Base-by-base conservation (phyloP, 306 rosid genomes). In the Vigna trinervia region DNA sequence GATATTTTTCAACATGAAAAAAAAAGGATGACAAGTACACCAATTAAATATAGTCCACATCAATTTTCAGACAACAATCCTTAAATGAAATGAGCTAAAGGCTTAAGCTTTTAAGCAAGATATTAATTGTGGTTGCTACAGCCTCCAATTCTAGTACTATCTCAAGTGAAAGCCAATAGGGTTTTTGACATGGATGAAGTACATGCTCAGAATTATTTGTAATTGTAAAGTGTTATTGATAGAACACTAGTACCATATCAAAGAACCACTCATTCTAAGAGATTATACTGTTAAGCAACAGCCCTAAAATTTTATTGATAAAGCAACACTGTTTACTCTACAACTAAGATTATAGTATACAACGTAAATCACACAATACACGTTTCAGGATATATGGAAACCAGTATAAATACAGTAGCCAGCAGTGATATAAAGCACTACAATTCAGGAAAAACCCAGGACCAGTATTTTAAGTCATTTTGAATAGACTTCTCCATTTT, bases 31-130 rank as follows among this genome's bases (percentile, higher is more conserved):
- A 62, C 13, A 34, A 34, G 13, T 34, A 12, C 3, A 34, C 23
- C 47, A n/a, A 34, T 34, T 32, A 62, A 62, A 13, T 62, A 34
- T 8, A 15, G 69, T 34, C 26, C 14, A 34, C 23, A 15, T 34
- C 46, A 62, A 62, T 15, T 34, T 32, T 61, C 22, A 32, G 46
- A 61, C 23, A 14, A 5, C 34, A 61, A 45, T 14, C 20, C 61
- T 66, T 23, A 23, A 34, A 39, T 53, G 34, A 17, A 23, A 1
- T 39, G 47, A 39, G 22, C 67, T 23, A 65, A 39, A 65, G 19
- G 19, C 67, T 23, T 53, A 13, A 65, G 74, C 70, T 63, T 64
- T 72, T 22, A 73, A 45, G 57, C 71, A 68, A 53, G 46, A 68
- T 54, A 67, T 50, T n/a, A 17, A 12, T 36, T 50, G 71, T 22